Evolutionary conservation across 192 early-diverging fungal species (phyloP).

Genomic region (Fimicolochytrium jonesii): DNA sequence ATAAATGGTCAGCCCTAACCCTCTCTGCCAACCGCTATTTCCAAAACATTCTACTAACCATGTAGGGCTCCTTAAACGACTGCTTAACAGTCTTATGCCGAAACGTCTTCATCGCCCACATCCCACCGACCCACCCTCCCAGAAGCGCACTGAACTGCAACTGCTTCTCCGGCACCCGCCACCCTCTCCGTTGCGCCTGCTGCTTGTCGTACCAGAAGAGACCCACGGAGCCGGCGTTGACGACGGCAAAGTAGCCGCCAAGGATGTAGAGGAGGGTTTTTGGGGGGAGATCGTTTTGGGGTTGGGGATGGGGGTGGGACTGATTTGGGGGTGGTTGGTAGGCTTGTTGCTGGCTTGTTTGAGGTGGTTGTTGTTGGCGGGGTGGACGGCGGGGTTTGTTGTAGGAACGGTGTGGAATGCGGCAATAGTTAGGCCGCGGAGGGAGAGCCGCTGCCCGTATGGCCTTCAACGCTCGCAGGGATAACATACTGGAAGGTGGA

Average conservation of each 20-base stretch:
- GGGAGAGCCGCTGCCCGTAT: too few species aligned
- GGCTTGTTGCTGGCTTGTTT: too few species aligned
- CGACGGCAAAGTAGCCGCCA: conserved; percentile 31
- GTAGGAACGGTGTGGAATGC: too few species aligned
- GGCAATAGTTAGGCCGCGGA: too few species aligned
- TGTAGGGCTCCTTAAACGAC: conserved; percentile 42
- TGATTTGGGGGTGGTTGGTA: neutral
- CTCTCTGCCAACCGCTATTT: neutral
- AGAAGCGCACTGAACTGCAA: conserved; percentile 47
- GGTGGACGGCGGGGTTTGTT: too few species aligned
- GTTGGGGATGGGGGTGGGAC: neutral
- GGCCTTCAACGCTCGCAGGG: too few species aligned
- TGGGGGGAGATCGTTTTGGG: neutral
- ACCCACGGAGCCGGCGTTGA: conserved; percentile 37
- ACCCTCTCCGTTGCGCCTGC: conserved; percentile 43
- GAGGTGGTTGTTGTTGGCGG: too few species aligned
- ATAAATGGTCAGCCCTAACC: neutral
- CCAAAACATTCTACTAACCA: conserved; percentile 1
- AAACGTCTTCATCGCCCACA: conserved; percentile 50
- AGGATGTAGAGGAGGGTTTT: conserved; percentile 18
- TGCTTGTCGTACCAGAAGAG: conserved; percentile 56
- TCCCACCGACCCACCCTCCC: conserved; percentile 51
- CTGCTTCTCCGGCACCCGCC: conserved; percentile 46
- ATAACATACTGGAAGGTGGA: too few species aligned
- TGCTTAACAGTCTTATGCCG: conserved; percentile 54